Percentiles rank a stretch among this genome's conserved stretches.
Evolutionary conservation across 352 stramenopile genomes (phyloP).

Genomic region (Globisporangium rhizosaccharum): DNA sequence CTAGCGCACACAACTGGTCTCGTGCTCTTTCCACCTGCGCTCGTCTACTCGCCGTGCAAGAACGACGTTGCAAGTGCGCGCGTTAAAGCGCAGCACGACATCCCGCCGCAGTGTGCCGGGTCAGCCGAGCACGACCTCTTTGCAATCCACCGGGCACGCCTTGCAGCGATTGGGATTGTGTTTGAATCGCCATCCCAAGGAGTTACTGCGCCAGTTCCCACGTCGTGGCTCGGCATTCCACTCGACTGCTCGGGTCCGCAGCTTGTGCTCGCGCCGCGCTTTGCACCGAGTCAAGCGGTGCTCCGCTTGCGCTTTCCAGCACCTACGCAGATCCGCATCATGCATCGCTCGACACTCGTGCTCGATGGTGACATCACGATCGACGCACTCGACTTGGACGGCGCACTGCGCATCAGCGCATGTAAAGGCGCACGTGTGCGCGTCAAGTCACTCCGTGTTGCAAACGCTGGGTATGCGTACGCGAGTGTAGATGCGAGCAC

Average conservation of each 20-base stretch:
- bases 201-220: constrained; percentile 4
- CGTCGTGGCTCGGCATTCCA: constrained; percentile 46
- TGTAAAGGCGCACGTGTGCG: constrained; percentile 39
- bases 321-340: constrained; percentile 26
- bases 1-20: constrained; percentile 26
- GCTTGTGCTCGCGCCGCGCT: constrained; percentile 35
- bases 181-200: constrained; percentile 1
- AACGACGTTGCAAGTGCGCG: constrained; percentile 55
- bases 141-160: constrained; percentile 34
- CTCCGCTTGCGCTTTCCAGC: constrained; percentile 28
- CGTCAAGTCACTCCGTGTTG: constrained; percentile 30
- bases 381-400: constrained; percentile 35
- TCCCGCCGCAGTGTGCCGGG: constrained; percentile 57
- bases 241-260: constrained; percentile 37
- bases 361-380: constrained; percentile 45
- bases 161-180: constrained; percentile 23
- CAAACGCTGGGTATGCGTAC: constrained; percentile 50
- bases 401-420: constrained; percentile 39
- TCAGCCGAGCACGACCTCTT: constrained; percentile 68
- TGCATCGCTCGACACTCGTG: constrained; percentile 47
- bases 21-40: constrained; percentile 43
- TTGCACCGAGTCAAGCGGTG: constrained; percentile 26
- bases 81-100: constrained; percentile 40
- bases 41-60: constrained; percentile 77
- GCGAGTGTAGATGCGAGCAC: constrained; percentile 11